Evolutionary conservation across 2,329 filamentous ascomycete genomes (phyloP), one percentile per base, ranked within the genome.

Genomic region (Exophiala alcalophila): DNA sequence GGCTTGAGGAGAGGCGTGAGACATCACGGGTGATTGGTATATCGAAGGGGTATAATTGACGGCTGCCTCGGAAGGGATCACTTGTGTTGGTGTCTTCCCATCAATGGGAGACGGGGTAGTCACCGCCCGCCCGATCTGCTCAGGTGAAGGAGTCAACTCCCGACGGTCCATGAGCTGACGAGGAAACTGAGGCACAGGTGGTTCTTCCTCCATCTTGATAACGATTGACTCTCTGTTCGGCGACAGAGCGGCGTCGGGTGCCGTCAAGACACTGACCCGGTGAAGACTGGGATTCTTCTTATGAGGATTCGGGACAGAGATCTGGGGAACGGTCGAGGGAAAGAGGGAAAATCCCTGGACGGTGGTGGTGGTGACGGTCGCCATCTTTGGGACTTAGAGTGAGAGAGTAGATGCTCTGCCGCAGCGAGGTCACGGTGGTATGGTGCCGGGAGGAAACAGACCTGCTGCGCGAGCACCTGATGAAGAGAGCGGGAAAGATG

Each of bases 41-140:
- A 49, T 26, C 4, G 49, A 52, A n/a, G 53, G 53, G 7, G 50
- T 48, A 44, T 55, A 53, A 23, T 39, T 51, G n/a, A 28, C 44
- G 9, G 34, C 44, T 16, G 32, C 32, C 24, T 25, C 28, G 3
- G 44, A 48, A 41, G 43, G 39, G 9, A 25, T 9, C n/a, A 34
- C 27, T 24, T 46, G 44, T 12, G 47, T 29, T 4, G 47, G 50
- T 18, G 47, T 53, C 27, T 36, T 44, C 10, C 49, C 52, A 43
- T 56, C 49, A 9, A 56, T 49, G 4, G 54, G 52, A 12, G 54
- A 56, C 5, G 39, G 30, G 9, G 52, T 54, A 15, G 47, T 56
- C n/a, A 56, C 44, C 11, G 54, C 54, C 36, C 41, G 44, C 6
- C 54, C 54, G 23, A 54, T 56, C 18, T 54, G 44, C 18, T 48